Conservation (phyloP, 768 basidiomycete genomes). For the Obba rivulosa region DNA sequence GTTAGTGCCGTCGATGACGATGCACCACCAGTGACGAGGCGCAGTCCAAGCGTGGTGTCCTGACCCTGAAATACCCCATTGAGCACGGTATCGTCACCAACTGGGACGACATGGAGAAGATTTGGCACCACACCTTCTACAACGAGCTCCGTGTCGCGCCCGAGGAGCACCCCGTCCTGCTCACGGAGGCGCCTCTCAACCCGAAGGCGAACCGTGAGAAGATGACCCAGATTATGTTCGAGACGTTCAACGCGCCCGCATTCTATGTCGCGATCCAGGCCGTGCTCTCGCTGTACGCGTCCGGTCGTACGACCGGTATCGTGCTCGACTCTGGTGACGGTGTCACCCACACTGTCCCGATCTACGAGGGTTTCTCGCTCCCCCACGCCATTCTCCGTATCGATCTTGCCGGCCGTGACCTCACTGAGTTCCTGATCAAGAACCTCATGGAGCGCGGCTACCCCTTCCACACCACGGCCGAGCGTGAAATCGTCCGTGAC, state of each 20-base stretch:
- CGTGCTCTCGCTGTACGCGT: constrained; percentile 75
- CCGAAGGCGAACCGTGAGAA: constrained; percentile 91
- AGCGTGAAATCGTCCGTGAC: constrained; percentile 58
- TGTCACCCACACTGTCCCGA: constrained; percentile 68
- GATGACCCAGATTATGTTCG: constrained; percentile 97
- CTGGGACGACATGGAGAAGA: constrained; percentile 78
- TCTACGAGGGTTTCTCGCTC: constrained; percentile 68
- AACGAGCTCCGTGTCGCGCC: constrained; percentile 92
- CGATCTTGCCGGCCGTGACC: constrained; percentile 61
- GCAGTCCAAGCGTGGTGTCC: constrained; percentile 69
- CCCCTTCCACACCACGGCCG: constrained; percentile 57
- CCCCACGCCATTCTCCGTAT: constrained; percentile 67
- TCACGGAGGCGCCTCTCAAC: constrained; percentile 91
- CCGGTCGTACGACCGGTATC: constrained; percentile 69
- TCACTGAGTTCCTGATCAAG: constrained; percentile 55
- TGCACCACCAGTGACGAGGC: constrained; percentile 51
- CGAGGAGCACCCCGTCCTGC: constrained; percentile 87
- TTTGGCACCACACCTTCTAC: constrained; percentile 77
- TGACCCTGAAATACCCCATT: constrained; percentile 66
- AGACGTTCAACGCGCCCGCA: constrained; percentile 90
- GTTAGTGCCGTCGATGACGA: not conserved
- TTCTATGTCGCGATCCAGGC: constrained; percentile 93
- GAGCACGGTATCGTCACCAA: constrained; percentile 72
- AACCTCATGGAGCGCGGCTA: constrained; percentile 56
- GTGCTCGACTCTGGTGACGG: constrained; percentile 73